Evolutionary conservation across 352 stramenopile species (phyloP), one percentile per base, ranked within the genome.

Genomic region (Phytophthora ramorum): DNA sequence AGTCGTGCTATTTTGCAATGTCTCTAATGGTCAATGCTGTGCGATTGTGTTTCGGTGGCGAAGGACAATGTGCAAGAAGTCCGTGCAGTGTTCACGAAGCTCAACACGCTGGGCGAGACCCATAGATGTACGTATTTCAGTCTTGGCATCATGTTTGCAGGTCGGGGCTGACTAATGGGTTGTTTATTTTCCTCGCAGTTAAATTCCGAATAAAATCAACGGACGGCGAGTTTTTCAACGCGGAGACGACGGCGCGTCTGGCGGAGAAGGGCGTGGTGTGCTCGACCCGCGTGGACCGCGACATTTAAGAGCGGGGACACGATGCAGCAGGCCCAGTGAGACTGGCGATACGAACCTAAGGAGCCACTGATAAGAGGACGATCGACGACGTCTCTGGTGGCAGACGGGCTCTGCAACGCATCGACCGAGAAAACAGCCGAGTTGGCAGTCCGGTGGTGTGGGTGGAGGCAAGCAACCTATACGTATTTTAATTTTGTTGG

Each of bases 131-230:
- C 30, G 84, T 80, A 30, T 6, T n/a, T 50, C 47, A 20, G 10
- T 53, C 19, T 14, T 19, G 7, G 47, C 0, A 28, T 63, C 49
- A 22, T 61, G 65, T 50, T 44, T 55, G 16, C 38, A 53, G 2
- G 45, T n/a, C 14, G n/a, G 8, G 22, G 30, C 22, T 12, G 24
- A 46, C 40, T 67, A 28, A 61, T n/a, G 34, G 5, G 24, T 34
- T 47, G 66, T 26, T 53, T 34, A 1, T 66, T 50, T 20, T 24
- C 12, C 35, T 37, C 73, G 9, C 71, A 95, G 87, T 95, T 68
- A 75, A 80, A 60, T 93, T 92, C 66, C 71, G 86, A 66, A 91
- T 92, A 91, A 95, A 93, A 66, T 81, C 82, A 54, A 82, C 71
- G 53, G 83, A 92, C 22, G 85, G 85, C 75, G 84, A 90, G 69